Evolutionary conservation across 441 rosid genomes (phyloP), one percentile per base, ranked within the genome.

Genomic region (Populus tomentosa): DNA sequence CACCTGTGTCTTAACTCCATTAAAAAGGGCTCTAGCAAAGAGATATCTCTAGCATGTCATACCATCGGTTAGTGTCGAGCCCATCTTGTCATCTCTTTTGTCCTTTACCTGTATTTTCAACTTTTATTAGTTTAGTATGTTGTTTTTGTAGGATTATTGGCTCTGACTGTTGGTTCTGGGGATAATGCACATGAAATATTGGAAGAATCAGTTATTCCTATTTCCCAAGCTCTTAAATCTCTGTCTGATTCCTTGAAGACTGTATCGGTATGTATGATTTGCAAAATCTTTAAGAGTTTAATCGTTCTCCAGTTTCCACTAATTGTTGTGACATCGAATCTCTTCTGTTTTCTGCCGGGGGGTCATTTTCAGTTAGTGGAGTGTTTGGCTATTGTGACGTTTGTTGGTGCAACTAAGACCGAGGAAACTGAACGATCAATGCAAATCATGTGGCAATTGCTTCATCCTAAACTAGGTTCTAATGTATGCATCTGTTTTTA

Each of bases 371-470:
- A 96, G 98, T 79, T 93, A 46, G 63, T 94, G 83, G 94, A 92
- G 80, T 91, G 98, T 82, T 80, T 97, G 89, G 98, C 98, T 26
- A 62, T 94, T 53, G 80, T 89, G 77, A 92, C 95, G 33, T 93
- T 94, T 83, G 93, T 92, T 83, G 93, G 98, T 62, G 95, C 89
- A 21, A 79, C 82, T 80, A 86, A 85, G 81, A 87, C 92, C 30
- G 95, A 85, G 28, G 91, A 91, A 78, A 94, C 92, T 4, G 95
- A 94, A 76, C 88, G 66, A 79, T 84, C 98, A 23, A 93, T 94
- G 98, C 89, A 90, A 82, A 87, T 91, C 61, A 90, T 93, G 87
- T 97, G 99, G 98, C 98, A 94, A 78, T 67, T 93, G 85, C 90
- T 93, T 81, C 94, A 86, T 70, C 98, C 97, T 50, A 94, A 94